These are phyloP conservation scores for Solanum bukasovii DNA, from an alignment of 257 asterid species.

Conservation along the genomic window DNA sequence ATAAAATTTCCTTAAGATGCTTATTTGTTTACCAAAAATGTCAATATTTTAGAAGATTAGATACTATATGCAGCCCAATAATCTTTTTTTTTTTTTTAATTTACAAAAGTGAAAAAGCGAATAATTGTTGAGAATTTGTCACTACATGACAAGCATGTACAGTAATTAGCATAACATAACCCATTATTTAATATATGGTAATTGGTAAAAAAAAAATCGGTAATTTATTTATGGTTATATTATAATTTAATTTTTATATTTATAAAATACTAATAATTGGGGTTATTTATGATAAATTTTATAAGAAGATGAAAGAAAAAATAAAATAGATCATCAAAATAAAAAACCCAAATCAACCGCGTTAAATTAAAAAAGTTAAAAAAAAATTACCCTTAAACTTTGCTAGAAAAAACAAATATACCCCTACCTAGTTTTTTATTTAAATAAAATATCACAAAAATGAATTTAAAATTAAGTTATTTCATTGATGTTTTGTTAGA, in stretches of 20 bases:
- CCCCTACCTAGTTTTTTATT: background rate
- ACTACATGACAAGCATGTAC: background rate
- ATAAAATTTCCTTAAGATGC: background rate
- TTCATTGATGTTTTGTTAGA: background rate
- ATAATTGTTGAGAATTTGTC: background rate
- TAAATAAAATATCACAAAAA: background rate
- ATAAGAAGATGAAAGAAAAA: no score
- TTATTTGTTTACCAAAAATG: background rate
- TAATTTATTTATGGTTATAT: no score
- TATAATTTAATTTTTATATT: no score
- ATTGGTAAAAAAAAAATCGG: background rate
- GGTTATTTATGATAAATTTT: no score
- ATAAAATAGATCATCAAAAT: background rate
- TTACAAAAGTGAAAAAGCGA: background rate
- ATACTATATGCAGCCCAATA: background rate
- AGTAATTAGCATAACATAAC: background rate
- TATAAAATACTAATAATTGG: background rate
- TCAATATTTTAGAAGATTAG: background rate
- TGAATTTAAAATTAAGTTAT: no score
- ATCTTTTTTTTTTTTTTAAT: background rate
- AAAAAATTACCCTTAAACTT: no score
- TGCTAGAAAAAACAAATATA: background rate
- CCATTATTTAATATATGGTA: background rate
- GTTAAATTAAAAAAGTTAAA: no score
- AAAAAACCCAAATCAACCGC: no score